These are phyloP conservation scores for Millerozyma acaciae DNA, from an alignment of 805 yeast genomes.

Conservation along the genomic window DNA sequence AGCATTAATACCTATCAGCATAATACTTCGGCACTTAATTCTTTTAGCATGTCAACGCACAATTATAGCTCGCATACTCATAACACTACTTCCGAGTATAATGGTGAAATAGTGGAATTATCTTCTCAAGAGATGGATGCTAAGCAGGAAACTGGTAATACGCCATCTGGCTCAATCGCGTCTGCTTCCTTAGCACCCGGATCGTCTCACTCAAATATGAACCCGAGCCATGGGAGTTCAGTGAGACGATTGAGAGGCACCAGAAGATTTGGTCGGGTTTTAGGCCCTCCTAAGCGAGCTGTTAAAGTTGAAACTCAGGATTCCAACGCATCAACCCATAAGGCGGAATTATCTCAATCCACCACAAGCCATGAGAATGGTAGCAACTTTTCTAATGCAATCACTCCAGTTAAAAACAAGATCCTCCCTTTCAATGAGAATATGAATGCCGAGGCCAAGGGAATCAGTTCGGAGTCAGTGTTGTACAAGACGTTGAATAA, in stretches of 20 bases:
- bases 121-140: conserved; percentile 12
- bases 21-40: conserved; percentile 9
- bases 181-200: conserved; percentile 3
- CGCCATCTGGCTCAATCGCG: conserved; percentile 12
- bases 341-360: too few relatives aligned
- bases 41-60: conserved; percentile 11
- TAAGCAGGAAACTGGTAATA: conserved; percentile 9
- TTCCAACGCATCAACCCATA: too few relatives aligned
- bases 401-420: too few relatives aligned
- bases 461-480: conserved; percentile 9
- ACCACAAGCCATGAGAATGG: too few relatives aligned
- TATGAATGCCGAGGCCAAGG: too few relatives aligned
- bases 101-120: conserved; percentile 10
- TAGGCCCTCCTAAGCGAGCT: conserved; percentile 53
- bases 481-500: conserved; percentile 15
- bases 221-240: conserved; percentile 10
- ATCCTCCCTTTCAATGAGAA: too few relatives aligned
- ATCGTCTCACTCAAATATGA: conserved; percentile 4
- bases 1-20: conserved; percentile 1
- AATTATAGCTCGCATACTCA: conserved; percentile 9
- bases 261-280: conserved; percentile 32
- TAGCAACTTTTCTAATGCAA: too few relatives aligned
- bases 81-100: conserved; percentile 10
- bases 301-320: too few relatives aligned
- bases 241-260: conserved; percentile 30